A percentile compares a stretch with the other conserved stretches of the same genome.
Evolutionary conservation across 2,329 filamentous ascomycete genomes (phyloP).

Genomic region (Alternaria sp.): DNA sequence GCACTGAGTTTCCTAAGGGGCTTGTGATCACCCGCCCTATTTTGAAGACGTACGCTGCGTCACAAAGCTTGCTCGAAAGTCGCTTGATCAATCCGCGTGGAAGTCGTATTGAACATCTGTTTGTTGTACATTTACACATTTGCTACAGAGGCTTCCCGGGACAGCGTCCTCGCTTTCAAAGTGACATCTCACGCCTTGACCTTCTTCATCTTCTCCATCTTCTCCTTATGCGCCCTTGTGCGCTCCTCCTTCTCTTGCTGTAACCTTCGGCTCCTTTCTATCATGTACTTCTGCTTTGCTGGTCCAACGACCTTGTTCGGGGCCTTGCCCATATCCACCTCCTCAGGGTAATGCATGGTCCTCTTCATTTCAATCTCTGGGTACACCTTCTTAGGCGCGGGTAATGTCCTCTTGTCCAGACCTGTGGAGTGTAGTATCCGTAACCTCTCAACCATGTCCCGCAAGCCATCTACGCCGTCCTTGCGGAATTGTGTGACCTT

Average conservation of each 20-base stretch:
- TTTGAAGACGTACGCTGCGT: not conserved
- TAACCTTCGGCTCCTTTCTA: not conserved
- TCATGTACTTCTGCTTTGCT: not conserved
- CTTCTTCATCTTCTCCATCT: not conserved
- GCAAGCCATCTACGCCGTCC: constrained; percentile 70
- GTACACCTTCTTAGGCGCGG: constrained; percentile 42
- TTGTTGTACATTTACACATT: constrained; percentile 14
- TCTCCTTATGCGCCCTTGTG: not conserved
- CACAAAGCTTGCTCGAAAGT: not conserved
- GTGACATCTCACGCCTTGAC: not conserved
- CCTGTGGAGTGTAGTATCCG: constrained; percentile 30
- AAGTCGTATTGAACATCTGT: constrained; percentile 6
- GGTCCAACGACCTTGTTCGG: constrained; percentile 24
- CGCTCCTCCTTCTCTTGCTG: not conserved
- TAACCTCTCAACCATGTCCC: constrained; percentile 61
- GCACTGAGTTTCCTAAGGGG: not conserved
- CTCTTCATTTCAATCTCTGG: constrained; percentile 34
- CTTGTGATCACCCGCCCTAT: not conserved
- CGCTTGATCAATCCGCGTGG: not conserved
- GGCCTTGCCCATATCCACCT: constrained; percentile 27
- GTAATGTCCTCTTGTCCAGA: constrained; percentile 34
- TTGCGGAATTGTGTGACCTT: constrained; percentile 83
- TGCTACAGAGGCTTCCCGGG: constrained; percentile 1
- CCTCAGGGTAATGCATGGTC: constrained; percentile 39
- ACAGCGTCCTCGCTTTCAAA: not conserved